Conservation (phyloP, 2,329 filamentous ascomycete genomes). For the Claviceps cyperi region DNA sequence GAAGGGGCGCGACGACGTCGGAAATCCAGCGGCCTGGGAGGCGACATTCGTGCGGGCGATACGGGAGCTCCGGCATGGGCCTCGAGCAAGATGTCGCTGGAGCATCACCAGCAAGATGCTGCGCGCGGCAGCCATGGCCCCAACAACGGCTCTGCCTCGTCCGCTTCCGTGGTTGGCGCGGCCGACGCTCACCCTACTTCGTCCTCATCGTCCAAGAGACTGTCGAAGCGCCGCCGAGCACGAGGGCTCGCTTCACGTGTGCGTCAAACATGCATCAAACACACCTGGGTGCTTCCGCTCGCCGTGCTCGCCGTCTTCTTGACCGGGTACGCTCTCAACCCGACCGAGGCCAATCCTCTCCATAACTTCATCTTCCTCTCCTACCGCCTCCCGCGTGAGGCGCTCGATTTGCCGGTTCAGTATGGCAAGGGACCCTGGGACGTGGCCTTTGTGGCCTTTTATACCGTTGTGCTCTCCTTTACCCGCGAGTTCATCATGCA, state of each 20-base stretch:
- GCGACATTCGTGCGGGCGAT: constrained; percentile 39
- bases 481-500: constrained; percentile 96
- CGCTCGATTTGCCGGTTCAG: constrained; percentile 37
- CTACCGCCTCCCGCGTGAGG: constrained; percentile 50
- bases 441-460: constrained; percentile 76
- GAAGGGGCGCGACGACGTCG: constrained; percentile 31
- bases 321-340: constrained; percentile 58
- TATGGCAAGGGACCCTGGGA: constrained; percentile 87
- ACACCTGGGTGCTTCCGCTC: constrained; percentile 53
- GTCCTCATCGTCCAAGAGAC: constrained; percentile 21
- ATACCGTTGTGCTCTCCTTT: constrained; percentile 79
- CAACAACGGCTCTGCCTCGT: constrained; percentile 6
- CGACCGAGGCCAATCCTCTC: constrained; percentile 62
- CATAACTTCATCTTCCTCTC: constrained; percentile 79
- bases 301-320: constrained; percentile 50
- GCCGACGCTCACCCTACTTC: constrained; percentile 1
- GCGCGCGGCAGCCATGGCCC: constrained; percentile 8
- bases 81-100: constrained; percentile 34
- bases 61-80: constrained; percentile 40
- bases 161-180: not conserved
- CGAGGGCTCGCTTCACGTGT: constrained; percentile 31
- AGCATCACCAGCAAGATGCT: not conserved
- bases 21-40: constrained; percentile 41
- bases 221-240: constrained; percentile 41
- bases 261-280: constrained; percentile 43